Base-by-base conservation (phyloP, 148 eudicot species). In the Polygonum aviculare region DNA sequence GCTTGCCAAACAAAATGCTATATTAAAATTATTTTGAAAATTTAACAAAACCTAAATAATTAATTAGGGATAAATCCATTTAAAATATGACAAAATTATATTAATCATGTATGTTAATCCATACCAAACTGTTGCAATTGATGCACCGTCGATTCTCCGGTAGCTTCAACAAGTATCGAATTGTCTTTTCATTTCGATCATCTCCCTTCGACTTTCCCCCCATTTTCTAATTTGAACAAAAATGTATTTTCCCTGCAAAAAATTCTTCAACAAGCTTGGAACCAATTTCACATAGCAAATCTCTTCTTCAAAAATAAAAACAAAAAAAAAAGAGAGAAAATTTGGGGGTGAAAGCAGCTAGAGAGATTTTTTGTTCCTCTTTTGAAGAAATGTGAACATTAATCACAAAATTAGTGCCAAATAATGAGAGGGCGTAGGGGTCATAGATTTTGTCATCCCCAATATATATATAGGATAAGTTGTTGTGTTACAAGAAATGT, bases 61-160 rank as follows among this genome's bases (percentile, higher is more conserved):
- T 55, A 57, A 57, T 40, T 40, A 40, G 44, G 44, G 44, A 40
- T 40, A 40, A 51, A 51, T 15, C 18, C 63, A 54, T 57, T 62
- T 31, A 18, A 26, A 62, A 21, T 16, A 19, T 54, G 60, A 54
- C n/a, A n/a, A n/a, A 55, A 2, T 7, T 6, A n/a, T 19, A 55
- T 33, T 12, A 4, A 11, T 65, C 33, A 65, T 35, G 6, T 3
- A 65, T 36, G 60, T 36, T 15, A 67, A 67, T n/a, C 22, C 80
- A 76, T 88, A 93, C 98, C 96, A 93, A 85, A 77, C 83, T 81
- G 77, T 85, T 89, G 84, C 98, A 93, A 82, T 93, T 93, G 78
- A 93, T 91, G 81, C 98, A 93, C 78, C 94, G 81, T 72, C 87
- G 82, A 79, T 93, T 93, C 80, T 84, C 90, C 0, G 89, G 84